Evolutionary conservation across 306 rosid genomes (phyloP).

Genomic region (Mimosa pudica): DNA sequence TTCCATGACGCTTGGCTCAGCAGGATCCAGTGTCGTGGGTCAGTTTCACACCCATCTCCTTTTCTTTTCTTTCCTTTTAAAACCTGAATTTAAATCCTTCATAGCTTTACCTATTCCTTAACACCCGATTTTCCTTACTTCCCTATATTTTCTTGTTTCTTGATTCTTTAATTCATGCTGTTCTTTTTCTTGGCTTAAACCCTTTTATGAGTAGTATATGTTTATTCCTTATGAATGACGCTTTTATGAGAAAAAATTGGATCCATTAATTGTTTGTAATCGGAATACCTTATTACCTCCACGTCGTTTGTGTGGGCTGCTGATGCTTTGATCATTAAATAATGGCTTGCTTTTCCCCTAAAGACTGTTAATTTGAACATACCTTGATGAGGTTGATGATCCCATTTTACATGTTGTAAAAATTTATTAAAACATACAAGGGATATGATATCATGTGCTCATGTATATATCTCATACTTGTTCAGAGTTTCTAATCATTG

Average conservation of each 20-base stretch:
- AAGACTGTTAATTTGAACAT: not conserved
- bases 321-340: not conserved
- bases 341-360: not conserved
- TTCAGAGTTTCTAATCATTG: not conserved
- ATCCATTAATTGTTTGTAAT: not conserved
- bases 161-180: not conserved
- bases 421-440: not conserved
- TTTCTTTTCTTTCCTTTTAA: not conserved
- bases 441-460: not conserved
- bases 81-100: not conserved
- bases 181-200: not conserved
- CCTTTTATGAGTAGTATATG: not conserved
- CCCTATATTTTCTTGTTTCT: not conserved
- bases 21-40: constrained; percentile 82
- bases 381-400: constrained; percentile 15
- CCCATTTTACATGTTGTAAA: not conserved
- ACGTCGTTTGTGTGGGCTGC: not conserved
- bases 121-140: not conserved
- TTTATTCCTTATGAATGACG: not conserved
- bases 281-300: not conserved
- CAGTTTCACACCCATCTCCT: constrained; percentile 32
- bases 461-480: not conserved
- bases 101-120: constrained; percentile 18
- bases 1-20: constrained; percentile 83
- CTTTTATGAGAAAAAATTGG: not conserved